Evolutionary conservation across 1,284 basidiomycete genomes (phyloP).

Genomic region (Leucoagaricus sp.): DNA sequence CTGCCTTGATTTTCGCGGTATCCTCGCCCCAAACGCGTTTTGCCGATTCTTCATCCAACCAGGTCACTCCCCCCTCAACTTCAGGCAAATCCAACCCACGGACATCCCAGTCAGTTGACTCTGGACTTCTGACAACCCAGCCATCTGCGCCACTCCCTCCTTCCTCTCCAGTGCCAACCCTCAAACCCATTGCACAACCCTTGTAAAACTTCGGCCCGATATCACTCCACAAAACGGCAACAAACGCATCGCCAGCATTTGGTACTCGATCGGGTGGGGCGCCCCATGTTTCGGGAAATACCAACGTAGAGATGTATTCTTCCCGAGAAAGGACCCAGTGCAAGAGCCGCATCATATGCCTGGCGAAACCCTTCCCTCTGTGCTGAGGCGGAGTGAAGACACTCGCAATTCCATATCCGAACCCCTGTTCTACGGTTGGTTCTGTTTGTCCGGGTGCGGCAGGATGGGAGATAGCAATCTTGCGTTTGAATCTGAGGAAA

Average conservation of each 20-base stretch:
- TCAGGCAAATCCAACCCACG: slow-evolving; percentile 4
- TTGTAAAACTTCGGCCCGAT: slow-evolving; percentile 57
- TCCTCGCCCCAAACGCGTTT: slow-evolving; percentile 36
- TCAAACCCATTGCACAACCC: slow-evolving; percentile 39
- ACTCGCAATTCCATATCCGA: slow-evolving; percentile 48
- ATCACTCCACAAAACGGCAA: slow-evolving; percentile 67
- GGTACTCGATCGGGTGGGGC: slow-evolving; percentile 28
- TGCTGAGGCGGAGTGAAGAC: slow-evolving; percentile 49
- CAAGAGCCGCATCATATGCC: slow-evolving; percentile 53
- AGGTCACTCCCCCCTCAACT: slow-evolving; percentile 25
- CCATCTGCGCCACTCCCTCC: slow-evolving; percentile 44
- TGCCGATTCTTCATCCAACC: slow-evolving; percentile 33
- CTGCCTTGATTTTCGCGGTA: slow-evolving; percentile 29
- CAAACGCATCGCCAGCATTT: slow-evolving; percentile 32
- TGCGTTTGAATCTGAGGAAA: slow-evolving; percentile 30
- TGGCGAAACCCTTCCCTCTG: slow-evolving; percentile 50
- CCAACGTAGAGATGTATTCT: slow-evolving; percentile 21
- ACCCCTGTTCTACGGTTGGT: slow-evolving; percentile 23
- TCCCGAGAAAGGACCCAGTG: slow-evolving; percentile 48
- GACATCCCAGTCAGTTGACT: slow-evolving; percentile 47
- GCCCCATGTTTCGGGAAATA: slow-evolving; percentile 41
- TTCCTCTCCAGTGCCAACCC: slow-evolving; percentile 21
- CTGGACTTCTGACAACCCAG: slow-evolving; percentile 45
- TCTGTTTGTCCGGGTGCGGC: not conserved
- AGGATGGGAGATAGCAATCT: slow-evolving; percentile 26